Evolutionary conservation across 345 rosid species (phyloP).

Genomic region (Laguncularia racemosa): DNA sequence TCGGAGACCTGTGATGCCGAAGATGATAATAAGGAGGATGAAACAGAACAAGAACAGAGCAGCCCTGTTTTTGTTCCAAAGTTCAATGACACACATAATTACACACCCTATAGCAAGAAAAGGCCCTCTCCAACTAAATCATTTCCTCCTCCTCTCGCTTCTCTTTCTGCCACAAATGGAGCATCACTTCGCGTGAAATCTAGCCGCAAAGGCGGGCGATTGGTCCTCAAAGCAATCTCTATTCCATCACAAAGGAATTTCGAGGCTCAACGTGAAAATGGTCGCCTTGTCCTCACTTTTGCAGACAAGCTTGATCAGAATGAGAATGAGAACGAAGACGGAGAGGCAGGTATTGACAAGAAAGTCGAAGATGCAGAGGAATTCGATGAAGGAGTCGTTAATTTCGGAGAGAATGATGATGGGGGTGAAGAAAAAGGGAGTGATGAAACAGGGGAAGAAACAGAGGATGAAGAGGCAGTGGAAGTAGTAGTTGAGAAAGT

Average conservation of each 20-base stretch:
- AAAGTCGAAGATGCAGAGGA: slow-evolving; percentile 13
- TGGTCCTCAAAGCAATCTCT: slow-evolving; percentile 88
- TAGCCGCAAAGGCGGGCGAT: slow-evolving; percentile 72
- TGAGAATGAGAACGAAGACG: slow-evolving; percentile 11
- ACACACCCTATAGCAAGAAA: neutral
- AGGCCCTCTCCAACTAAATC: slow-evolving; percentile 21
- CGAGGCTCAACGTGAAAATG: slow-evolving; percentile 67
- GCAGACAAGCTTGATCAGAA: slow-evolving; percentile 2
- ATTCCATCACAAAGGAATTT: slow-evolving; percentile 63
- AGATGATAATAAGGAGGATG: slow-evolving; percentile 14
- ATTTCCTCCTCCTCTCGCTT: slow-evolving; percentile 77
- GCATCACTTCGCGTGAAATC: slow-evolving; percentile 54
- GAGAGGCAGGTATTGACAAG: slow-evolving; percentile 10
- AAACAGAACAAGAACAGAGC: slow-evolving; percentile 5
- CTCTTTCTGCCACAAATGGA: slow-evolving; percentile 43
- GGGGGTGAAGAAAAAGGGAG: slow-evolving; percentile 15
- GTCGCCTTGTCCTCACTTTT: slow-evolving; percentile 87
- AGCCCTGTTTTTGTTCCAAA: neutral
- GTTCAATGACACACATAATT: neutral
- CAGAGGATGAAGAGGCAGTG: slow-evolving; percentile 6
- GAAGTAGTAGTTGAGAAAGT: slow-evolving; percentile 9
- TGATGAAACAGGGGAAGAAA: slow-evolving; percentile 12
- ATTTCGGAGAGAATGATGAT: slow-evolving; percentile 5
- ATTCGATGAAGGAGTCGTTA: slow-evolving; percentile 14
- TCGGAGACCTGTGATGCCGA: slow-evolving; percentile 50